A percentile compares a stretch with the other conserved stretches of the same genome.
Conservation (phyloP, 352 stramenopile genomes). For the Phytophthora melonis region DNA sequence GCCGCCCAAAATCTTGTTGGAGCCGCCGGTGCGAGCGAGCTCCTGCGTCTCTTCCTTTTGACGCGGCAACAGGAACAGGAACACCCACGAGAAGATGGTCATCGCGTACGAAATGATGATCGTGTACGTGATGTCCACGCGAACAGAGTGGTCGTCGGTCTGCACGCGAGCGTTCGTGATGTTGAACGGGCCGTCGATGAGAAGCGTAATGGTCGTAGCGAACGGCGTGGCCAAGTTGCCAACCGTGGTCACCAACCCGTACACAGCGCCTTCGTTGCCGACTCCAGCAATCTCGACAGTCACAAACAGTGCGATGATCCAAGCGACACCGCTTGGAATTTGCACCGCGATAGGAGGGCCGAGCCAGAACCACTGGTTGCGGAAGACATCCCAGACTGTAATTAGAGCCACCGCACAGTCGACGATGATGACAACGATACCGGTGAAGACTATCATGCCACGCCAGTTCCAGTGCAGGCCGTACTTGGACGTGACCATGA, state of each 20-base stretch:
- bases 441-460: constrained; percentile 34
- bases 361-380: constrained; percentile 47
- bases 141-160: constrained; percentile 37
- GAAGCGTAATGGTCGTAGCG: constrained; percentile 42
- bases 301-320: constrained; percentile 46
- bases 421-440: constrained; percentile 35
- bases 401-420: constrained; percentile 40
- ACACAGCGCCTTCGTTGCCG: constrained; percentile 51
- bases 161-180: constrained; percentile 45
- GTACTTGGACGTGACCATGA: constrained; percentile 44
- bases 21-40: constrained; percentile 32
- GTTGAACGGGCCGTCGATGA: constrained; percentile 43
- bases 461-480: constrained; percentile 55
- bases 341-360: constrained; percentile 37
- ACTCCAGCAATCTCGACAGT: constrained; percentile 51
- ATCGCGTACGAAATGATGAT: constrained; percentile 45
- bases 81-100: constrained; percentile 40
- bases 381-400: constrained; percentile 51
- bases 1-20: constrained; percentile 35
- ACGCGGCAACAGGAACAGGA: constrained; percentile 36
- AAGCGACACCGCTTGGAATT: constrained; percentile 40
- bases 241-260: constrained; percentile 47
- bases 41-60: constrained; percentile 46
- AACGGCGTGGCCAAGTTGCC: constrained; percentile 46
- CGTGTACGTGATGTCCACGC: constrained; percentile 43